These are phyloP conservation scores for Amphichorda felina DNA, from an alignment of 2,329 filamentous ascomycete genomes.

Conservation along the genomic window DNA sequence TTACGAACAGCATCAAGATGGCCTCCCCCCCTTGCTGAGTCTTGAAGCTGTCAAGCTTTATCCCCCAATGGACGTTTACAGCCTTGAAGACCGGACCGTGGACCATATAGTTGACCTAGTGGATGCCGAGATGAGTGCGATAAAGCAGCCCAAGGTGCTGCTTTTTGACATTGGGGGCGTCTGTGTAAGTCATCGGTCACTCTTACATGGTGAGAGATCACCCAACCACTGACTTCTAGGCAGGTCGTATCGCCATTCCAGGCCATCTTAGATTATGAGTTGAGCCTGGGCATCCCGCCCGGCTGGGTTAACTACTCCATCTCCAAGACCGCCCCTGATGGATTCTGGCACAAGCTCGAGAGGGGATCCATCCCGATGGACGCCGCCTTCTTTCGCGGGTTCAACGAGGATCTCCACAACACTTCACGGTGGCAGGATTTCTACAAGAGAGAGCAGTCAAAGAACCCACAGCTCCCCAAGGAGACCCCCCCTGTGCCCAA, in stretches of 20 bases:
- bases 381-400: slow-evolving; percentile 60
- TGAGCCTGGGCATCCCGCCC: slow-evolving; percentile 60
- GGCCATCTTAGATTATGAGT: slow-evolving; percentile 84
- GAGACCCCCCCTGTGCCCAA: slow-evolving; percentile 50
- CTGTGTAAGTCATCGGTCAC: slow-evolving; percentile 54
- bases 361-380: slow-evolving; percentile 71
- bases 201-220: not conserved
- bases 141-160: slow-evolving; percentile 54
- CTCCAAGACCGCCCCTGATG: slow-evolving; percentile 62
- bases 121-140: slow-evolving; percentile 9
- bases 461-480: slow-evolving; percentile 24
- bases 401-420: slow-evolving; percentile 62
- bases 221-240: not conserved
- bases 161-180: slow-evolving; percentile 96
- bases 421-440: slow-evolving; percentile 58
- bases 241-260: slow-evolving; percentile 88
- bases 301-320: slow-evolving; percentile 92
- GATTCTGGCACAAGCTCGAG: slow-evolving; percentile 83
- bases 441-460: slow-evolving; percentile 31
- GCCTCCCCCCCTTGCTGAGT: not conserved
- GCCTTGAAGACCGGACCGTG: slow-evolving; percentile 5
- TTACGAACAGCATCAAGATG: not conserved
- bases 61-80: not conserved
- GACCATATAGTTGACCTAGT: slow-evolving; percentile 18
- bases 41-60: no score